phyloP scores from a whole-genome alignment of 495 filamentous ascomycete genomes.

The Pyronema domesticum region DNA sequence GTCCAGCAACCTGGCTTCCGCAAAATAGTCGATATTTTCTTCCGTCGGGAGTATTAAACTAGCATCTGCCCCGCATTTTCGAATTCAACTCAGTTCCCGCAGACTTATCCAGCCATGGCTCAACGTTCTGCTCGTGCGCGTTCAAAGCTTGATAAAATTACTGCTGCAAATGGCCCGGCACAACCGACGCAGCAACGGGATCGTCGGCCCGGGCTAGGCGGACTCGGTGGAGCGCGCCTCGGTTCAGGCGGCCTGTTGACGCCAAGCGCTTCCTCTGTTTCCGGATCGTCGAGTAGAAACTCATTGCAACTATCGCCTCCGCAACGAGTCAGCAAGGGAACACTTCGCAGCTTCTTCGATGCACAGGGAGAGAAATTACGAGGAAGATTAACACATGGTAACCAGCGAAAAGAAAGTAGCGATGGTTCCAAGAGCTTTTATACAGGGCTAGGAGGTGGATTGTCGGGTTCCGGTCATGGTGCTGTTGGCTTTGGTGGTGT shows the following conservation, averaged over 20 bases:
- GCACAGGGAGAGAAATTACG: constrained; percentile 19
- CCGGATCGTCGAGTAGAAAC: constrained; percentile 14
- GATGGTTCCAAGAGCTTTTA: background rate
- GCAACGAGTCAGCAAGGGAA: constrained; percentile 15
- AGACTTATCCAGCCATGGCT: constrained; percentile 12
- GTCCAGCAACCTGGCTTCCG: background rate
- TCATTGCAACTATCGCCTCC: constrained; percentile 13
- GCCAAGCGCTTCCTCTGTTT: constrained; percentile 15
- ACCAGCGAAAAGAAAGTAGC: background rate
- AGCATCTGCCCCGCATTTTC: background rate
- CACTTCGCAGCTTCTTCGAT: constrained; percentile 18
- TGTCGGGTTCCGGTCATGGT: constrained; percentile 4
- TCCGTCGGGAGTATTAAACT: background rate
- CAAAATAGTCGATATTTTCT: background rate
- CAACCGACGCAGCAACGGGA: background rate
- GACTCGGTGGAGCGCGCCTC: constrained; percentile 10
- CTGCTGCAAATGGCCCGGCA: constrained; percentile 4
- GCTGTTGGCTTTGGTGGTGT: background rate
- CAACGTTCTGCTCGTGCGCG: constrained; percentile 22
- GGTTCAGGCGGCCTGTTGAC: constrained; percentile 18
- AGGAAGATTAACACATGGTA: constrained; percentile 5
- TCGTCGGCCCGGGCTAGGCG: constrained; percentile 1
- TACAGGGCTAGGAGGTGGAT: constrained; percentile 5
- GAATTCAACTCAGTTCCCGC: too few species aligned
- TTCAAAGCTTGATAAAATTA: constrained; percentile 23